A percentile compares a stretch with the other conserved stretches of the same genome.
Evolutionary conservation across 139 green algal genomes (phyloP).

Genomic region (Asterochloris erici): DNA sequence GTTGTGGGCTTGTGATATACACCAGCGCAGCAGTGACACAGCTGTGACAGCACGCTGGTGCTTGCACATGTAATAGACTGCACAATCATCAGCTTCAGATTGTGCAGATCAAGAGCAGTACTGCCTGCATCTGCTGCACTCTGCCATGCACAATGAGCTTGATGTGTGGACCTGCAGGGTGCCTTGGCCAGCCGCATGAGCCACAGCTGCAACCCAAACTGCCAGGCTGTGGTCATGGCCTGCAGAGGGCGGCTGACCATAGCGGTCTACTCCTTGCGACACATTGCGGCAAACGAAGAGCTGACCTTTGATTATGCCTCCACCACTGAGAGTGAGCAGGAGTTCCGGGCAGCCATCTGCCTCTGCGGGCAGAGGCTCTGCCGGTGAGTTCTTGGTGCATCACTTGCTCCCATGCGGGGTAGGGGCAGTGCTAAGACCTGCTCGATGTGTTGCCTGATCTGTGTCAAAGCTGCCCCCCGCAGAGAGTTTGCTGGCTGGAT

Average conservation of each 20-base stretch:
- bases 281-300: conserved; percentile 70
- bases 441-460: too few relatives aligned
- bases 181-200: conserved; percentile 84
- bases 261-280: conserved; percentile 77
- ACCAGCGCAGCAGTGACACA: too few relatives aligned
- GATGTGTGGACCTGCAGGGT: conserved; percentile 34
- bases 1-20: too few relatives aligned
- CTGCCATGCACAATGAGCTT: not conserved
- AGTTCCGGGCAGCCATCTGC: conserved; percentile 83
- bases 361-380: conserved; percentile 69
- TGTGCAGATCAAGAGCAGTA: not conserved
- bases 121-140: not conserved
- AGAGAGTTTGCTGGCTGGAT: too few relatives aligned
- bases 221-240: conserved; percentile 72
- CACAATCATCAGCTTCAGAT: not conserved
- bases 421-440: too few relatives aligned
- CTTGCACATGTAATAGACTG: too few relatives aligned
- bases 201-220: conserved; percentile 95
- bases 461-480: too few relatives aligned
- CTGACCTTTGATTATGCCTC: conserved; percentile 87
- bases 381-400: conserved; percentile 2
- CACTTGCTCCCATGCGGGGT: too few relatives aligned
- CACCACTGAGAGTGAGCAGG: conserved; percentile 83
- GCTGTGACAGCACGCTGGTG: too few relatives aligned
- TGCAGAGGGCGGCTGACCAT: conserved; percentile 77